A percentile compares a stretch with the other conserved stretches of the same genome.
Conservation (phyloP, 176 grass and related monocot species). For the Olyra latifolia region DNA sequence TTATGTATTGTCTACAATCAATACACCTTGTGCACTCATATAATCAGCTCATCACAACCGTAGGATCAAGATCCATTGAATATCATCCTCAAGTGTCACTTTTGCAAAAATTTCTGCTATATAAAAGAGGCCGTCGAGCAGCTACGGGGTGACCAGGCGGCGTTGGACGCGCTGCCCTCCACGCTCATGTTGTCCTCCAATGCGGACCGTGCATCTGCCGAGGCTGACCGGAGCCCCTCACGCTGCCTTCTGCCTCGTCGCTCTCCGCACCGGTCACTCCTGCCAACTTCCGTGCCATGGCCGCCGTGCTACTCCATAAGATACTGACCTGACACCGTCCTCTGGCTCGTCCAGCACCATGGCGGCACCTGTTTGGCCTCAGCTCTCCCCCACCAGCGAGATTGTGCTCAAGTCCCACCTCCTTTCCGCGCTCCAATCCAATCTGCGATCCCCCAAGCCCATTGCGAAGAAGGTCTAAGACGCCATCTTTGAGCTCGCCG, state of each 20-base stretch:
- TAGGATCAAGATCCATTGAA: too few species aligned
- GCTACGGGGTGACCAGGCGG: slow-evolving; percentile 60
- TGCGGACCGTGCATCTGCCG: slow-evolving; percentile 71
- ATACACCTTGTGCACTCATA: too few species aligned
- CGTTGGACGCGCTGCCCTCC: slow-evolving; percentile 68
- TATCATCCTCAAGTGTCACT: too few species aligned
- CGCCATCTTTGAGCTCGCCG: slow-evolving; percentile 76
- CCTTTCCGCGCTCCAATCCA: slow-evolving; percentile 61
- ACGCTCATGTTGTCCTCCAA: slow-evolving; percentile 94
- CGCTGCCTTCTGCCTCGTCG: slow-evolving; percentile 59
- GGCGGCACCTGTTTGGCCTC: slow-evolving; percentile 53
- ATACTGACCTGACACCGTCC: slow-evolving; percentile 53
- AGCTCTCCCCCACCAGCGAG: slow-evolving; percentile 58
- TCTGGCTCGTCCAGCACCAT: slow-evolving; percentile 25
- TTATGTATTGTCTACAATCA: too few species aligned
- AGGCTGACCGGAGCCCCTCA: slow-evolving; percentile 70
- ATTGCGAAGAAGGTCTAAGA: slow-evolving; percentile 93
- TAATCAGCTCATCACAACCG: too few species aligned
- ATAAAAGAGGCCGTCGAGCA: slow-evolving; percentile 58
- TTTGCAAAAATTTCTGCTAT: too few species aligned
- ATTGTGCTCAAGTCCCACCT: slow-evolving; percentile 60
- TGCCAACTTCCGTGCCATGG: slow-evolving; percentile 60
- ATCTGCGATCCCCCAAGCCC: slow-evolving; percentile 60
- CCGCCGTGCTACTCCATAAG: slow-evolving; percentile 78
- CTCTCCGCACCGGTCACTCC: slow-evolving; percentile 44